phyloP scores from a whole-genome alignment of 495 filamentous ascomycete species.

The Aspergillus biplanus region DNA sequence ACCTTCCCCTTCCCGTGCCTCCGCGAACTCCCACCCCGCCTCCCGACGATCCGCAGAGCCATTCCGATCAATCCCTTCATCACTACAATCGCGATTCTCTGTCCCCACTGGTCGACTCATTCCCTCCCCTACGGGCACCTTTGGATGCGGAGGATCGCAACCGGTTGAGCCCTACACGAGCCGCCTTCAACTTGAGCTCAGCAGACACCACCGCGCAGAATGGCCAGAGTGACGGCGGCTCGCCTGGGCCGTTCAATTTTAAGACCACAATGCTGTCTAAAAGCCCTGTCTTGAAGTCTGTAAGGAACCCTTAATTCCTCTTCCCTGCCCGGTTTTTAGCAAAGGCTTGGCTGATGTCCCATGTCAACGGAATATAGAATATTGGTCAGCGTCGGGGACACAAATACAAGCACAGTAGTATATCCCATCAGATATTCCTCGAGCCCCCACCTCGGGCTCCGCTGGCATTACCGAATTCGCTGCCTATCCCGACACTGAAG shows the following conservation, averaged over 20 bases:
- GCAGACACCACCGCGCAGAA: slow-evolving; percentile 41
- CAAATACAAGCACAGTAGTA: slow-evolving; percentile 96
- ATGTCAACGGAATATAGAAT: slow-evolving; percentile 47
- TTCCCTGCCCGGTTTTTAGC: neutral
- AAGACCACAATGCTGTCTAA: slow-evolving; percentile 79
- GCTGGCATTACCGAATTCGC: slow-evolving; percentile 85
- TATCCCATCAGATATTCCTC: slow-evolving; percentile 95
- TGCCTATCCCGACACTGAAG: slow-evolving; percentile 87
- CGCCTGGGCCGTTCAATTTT: slow-evolving; percentile 84
- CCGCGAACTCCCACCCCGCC: slow-evolving; percentile 73
- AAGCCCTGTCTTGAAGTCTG: slow-evolving; percentile 76
- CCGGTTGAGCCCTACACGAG: slow-evolving; percentile 44
- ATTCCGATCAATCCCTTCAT: slow-evolving; percentile 17
- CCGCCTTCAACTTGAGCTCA: slow-evolving; percentile 48
- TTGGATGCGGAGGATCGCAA: slow-evolving; percentile 34
- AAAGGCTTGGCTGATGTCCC: slow-evolving; percentile 17
- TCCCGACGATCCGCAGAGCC: slow-evolving; percentile 50
- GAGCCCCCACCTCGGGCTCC: slow-evolving; percentile 89
- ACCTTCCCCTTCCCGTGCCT: slow-evolving; percentile 63
- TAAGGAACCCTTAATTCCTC: slow-evolving; percentile 43
- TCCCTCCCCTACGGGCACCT: slow-evolving; percentile 30
- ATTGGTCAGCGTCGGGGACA: slow-evolving; percentile 93
- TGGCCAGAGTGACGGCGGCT: slow-evolving; percentile 44
- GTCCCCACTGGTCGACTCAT: slow-evolving; percentile 63
- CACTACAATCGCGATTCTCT: slow-evolving; percentile 62